Evolutionary conservation across 257 asterid species (phyloP).

Genomic region (Primulina eburnea): DNA sequence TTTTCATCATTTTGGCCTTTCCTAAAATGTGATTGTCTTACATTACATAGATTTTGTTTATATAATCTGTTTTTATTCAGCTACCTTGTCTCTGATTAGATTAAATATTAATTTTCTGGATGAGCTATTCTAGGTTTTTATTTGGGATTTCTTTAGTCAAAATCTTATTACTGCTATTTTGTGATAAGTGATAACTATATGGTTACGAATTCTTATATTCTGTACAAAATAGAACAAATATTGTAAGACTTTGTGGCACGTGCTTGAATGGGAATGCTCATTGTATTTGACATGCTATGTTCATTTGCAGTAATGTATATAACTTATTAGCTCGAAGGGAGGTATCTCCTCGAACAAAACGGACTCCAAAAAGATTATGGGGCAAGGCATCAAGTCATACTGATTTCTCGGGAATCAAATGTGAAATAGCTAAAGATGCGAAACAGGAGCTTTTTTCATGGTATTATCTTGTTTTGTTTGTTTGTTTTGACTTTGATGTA

Average conservation of each 20-base stretch:
- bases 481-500: not conserved
- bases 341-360: conserved; percentile 71
- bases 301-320: conserved; percentile 59
- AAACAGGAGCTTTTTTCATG: conserved; percentile 85
- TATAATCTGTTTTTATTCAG: not conserved
- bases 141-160: not conserved
- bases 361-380: conserved; percentile 66
- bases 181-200: conserved; percentile 1
- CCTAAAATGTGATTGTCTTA: not conserved
- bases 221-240: not conserved
- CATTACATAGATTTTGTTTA: conserved; percentile 6
- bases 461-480: conserved; percentile 32
- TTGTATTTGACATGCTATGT: conserved; percentile 28
- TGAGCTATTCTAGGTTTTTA: conserved; percentile 23
- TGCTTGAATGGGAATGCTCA: conserved; percentile 12
- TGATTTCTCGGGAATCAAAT: conserved; percentile 44
- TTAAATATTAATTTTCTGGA: conserved; percentile 6
- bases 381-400: conserved; percentile 47
- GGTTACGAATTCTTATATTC: not conserved
- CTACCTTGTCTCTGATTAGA: not conserved
- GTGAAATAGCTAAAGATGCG: conserved; percentile 64
- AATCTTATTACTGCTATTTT: not conserved
- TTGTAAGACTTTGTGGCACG: conserved; percentile 3
- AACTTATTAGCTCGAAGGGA: conserved; percentile 77
- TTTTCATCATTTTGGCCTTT: not conserved